Conservation (phyloP, 768 basidiomycete genomes). For the Mycena galericulata region DNA sequence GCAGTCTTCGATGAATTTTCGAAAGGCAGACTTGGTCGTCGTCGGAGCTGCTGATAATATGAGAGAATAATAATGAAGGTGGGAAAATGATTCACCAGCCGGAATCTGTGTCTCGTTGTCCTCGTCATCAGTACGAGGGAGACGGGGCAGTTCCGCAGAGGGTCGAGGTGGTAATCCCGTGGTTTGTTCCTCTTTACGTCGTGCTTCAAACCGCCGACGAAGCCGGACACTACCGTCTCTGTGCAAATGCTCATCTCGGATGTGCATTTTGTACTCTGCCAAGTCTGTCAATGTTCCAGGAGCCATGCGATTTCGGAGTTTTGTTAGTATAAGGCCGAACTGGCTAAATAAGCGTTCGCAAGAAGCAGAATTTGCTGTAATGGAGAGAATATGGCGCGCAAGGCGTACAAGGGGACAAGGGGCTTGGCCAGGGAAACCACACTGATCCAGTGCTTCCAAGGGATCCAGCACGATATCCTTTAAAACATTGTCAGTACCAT, state of each 20-base stretch:
- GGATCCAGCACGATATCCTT: conserved; percentile 21
- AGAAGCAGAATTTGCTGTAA: conserved; percentile 41
- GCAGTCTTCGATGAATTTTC: no score
- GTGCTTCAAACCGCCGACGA: no score
- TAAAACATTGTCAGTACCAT: neutral
- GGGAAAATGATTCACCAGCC: no score
- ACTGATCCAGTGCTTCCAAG: conserved; percentile 11
- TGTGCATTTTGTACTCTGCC: conserved; percentile 39
- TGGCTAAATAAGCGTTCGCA: conserved; percentile 38
- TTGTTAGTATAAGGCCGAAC: conserved; percentile 38
- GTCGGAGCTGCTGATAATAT: no score
- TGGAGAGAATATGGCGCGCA: conserved; percentile 36
- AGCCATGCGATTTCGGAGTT: conserved; percentile 31
- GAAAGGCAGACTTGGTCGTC: no score
- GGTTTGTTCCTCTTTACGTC: no score
- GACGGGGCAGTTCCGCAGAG: no score
- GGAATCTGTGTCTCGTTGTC: no score
- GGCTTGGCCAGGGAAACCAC: neutral
- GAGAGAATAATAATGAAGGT: no score
- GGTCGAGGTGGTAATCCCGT: no score
- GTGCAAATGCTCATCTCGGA: conserved; percentile 40
- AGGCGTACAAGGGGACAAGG: conserved; percentile 30
- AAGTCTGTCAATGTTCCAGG: conserved; percentile 22
- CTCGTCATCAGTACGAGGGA: no score
- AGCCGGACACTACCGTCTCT: neutral